These are phyloP conservation scores for Tolypocladium guangdongense DNA, from an alignment of 2,329 filamentous ascomycete genomes.

Conservation along the genomic window DNA sequence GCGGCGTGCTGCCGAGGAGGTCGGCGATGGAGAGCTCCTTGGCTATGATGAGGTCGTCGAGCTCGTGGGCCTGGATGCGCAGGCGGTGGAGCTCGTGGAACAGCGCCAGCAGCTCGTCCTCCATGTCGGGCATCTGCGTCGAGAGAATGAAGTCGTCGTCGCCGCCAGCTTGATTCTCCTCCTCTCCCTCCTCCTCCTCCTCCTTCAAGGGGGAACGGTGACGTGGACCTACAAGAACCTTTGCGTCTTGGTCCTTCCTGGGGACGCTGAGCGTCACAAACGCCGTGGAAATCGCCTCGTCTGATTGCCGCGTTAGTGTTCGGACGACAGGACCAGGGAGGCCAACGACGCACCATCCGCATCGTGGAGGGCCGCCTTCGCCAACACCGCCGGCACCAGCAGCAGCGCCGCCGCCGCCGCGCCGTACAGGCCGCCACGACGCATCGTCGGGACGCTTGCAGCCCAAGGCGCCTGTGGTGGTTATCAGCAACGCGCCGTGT, in stretches of 20 bases:
- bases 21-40: slow-evolving; percentile 29
- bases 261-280: slow-evolving; percentile 12
- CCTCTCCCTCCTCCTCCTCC: background rate
- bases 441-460: background rate
- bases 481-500: too few species aligned
- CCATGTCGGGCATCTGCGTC: slow-evolving; percentile 4
- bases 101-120: slow-evolving; percentile 27
- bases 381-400: slow-evolving; percentile 3
- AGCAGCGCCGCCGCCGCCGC: slow-evolving; percentile 7
- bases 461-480: background rate
- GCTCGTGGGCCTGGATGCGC: slow-evolving; percentile 26
- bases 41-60: slow-evolving; percentile 29
- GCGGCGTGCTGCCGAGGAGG: slow-evolving; percentile 18
- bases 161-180: too few species aligned
- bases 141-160: background rate
- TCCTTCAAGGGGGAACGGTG: too few species aligned
- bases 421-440: background rate
- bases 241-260: slow-evolving; percentile 4
- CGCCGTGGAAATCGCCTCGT: slow-evolving; percentile 7
- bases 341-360: background rate
- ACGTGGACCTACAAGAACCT: slow-evolving; percentile 14
- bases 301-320: background rate
- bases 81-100: slow-evolving; percentile 34
- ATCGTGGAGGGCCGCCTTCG: background rate
- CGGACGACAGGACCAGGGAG: too few species aligned